phyloP scores from a whole-genome alignment of 2,329 filamentous ascomycete species.

The Paraphoma chrysanthemicola region DNA sequence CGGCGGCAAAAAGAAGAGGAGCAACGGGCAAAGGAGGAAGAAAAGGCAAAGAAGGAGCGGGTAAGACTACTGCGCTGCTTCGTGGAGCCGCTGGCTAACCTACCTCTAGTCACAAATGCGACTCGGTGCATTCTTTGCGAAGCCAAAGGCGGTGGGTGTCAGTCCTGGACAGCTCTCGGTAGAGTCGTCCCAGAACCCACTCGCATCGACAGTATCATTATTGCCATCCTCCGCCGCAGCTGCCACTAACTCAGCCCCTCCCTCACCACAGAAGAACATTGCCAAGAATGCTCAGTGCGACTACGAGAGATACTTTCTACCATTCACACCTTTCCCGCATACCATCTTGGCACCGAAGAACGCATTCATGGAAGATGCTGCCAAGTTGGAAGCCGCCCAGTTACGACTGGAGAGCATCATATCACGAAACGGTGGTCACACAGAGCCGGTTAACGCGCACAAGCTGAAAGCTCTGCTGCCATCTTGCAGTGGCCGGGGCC shows the following conservation, averaged over 20 bases:
- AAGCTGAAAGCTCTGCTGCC: constrained; percentile 27
- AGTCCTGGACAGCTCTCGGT: constrained; percentile 33
- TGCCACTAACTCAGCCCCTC: constrained; percentile 35
- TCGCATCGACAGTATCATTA: constrained; percentile 35
- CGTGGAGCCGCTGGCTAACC: constrained; percentile 22
- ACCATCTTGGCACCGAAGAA: constrained; percentile 71
- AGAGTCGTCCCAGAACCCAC: constrained; percentile 43
- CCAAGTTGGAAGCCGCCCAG: constrained; percentile 33
- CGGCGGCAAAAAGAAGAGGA: constrained; percentile 54
- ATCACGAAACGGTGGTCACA: constrained; percentile 16
- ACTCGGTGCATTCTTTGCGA: constrained; percentile 55
- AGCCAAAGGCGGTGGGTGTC: constrained; percentile 46
- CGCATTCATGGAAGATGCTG: constrained; percentile 36
- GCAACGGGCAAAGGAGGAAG: constrained; percentile 53
- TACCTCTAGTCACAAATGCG: constrained; percentile 46
- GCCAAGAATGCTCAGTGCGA: constrained; percentile 47
- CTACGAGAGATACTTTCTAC: constrained; percentile 72
- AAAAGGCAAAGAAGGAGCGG: constrained; percentile 48
- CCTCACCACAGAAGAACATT: constrained; percentile 43
- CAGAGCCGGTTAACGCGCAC: constrained; percentile 21
- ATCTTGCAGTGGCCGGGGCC: constrained; percentile 16
- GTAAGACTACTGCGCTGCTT: constrained; percentile 37
- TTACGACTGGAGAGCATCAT: constrained; percentile 37
- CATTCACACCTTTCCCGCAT: constrained; percentile 79
- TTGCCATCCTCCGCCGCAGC: constrained; percentile 23